Evolutionary conservation across 768 basidiomycete species (phyloP).

Genomic region (Pleurotus platypus): DNA sequence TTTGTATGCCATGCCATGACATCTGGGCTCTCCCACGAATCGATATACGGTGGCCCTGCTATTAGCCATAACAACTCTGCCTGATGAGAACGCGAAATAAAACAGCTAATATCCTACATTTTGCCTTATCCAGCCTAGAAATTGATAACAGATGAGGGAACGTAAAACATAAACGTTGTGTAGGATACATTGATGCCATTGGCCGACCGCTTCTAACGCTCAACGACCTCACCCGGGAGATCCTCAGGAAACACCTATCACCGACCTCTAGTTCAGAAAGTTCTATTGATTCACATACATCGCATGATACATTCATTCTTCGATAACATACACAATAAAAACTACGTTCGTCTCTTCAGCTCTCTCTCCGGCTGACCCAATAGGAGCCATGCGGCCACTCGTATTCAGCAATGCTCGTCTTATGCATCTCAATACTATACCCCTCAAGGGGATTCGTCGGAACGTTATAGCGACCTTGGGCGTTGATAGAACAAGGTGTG

Average conservation of each 20-base stretch:
- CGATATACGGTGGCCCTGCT: background rate
- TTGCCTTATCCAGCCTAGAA: too few species aligned
- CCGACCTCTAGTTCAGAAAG: too few species aligned
- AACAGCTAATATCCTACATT: background rate
- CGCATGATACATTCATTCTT: too few species aligned
- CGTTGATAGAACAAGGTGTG: conserved; percentile 85
- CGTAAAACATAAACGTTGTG: too few species aligned
- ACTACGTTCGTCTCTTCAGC: background rate
- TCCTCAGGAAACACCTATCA: too few species aligned
- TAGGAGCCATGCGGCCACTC: conserved; percentile 86
- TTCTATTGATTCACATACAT: too few species aligned
- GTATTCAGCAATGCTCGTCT: conserved; percentile 75
- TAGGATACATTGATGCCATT: too few species aligned
- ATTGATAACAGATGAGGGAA: too few species aligned
- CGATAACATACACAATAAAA: too few species aligned
- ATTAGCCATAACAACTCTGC: background rate
- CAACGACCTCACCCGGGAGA: too few species aligned
- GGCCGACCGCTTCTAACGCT: too few species aligned
- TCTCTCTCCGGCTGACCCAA: conserved; percentile 47
- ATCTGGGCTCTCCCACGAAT: background rate
- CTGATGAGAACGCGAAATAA: background rate
- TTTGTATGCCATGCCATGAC: background rate
- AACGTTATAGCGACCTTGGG: conserved; percentile 82
- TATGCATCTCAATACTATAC: conserved; percentile 89
- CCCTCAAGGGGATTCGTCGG: conserved; percentile 74